These are phyloP conservation scores for slime mould (Dictyostelium discoideum) DNA, from an alignment of 78 protist genomes.

Conservation along the genomic window dicty_2.7 NC_007088.5:1033501-1034000, in stretches of 20 bases:
- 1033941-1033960: conserved; percentile 59
- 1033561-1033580: conserved; percentile 72
- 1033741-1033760: conserved; percentile 1
- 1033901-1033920: conserved; percentile 71
- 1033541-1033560: conserved; percentile 51
- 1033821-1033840: conserved; percentile 1
- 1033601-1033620: conserved; percentile 43
- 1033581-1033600: not conserved
- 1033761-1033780: conserved; percentile 42
- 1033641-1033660: conserved; percentile 61
- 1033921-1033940: conserved; percentile 44
- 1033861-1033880: conserved; percentile 2
- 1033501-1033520: not conserved
- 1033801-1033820: conserved; percentile 15
- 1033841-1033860: conserved; percentile 51
- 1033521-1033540: conserved; percentile 30
- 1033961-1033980: conserved; percentile 68
- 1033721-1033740: not conserved
- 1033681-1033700: conserved; percentile 1
- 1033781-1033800: conserved; percentile 7
- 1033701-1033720: not conserved
- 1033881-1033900: conserved; percentile 30
- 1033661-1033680: not conserved
- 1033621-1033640: conserved; percentile 40
- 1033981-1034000: not conserved